These are phyloP conservation scores for Cyclotella atomus DNA, from an alignment of 108 stramenopile genomes.

Conservation along the genomic window DNA sequence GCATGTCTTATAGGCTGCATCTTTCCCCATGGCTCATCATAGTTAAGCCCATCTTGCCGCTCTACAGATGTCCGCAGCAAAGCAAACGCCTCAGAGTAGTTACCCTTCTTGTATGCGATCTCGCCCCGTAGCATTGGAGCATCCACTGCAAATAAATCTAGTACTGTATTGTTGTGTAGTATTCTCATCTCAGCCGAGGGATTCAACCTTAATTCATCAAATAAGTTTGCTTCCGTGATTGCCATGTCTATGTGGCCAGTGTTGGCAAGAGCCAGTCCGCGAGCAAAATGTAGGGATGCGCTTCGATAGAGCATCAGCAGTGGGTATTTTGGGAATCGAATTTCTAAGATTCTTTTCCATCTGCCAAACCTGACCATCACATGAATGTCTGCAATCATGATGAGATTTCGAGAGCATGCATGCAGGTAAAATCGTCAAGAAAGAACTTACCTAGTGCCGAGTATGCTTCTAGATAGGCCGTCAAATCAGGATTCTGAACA, in stretches of 20 bases:
- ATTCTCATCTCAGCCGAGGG: conserved; percentile 69
- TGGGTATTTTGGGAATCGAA: conserved; percentile 66
- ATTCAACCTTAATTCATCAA: conserved; percentile 67
- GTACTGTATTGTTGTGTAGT: conserved; percentile 85
- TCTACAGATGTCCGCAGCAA: conserved; percentile 71
- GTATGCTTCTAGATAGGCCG: conserved; percentile 82
- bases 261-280: conserved; percentile 71
- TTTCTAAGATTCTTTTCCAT: conserved; percentile 72
- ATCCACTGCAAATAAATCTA: conserved; percentile 73
- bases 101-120: conserved; percentile 79
- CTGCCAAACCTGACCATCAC: conserved; percentile 87
- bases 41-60: conserved; percentile 81
- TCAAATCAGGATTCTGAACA: conserved; percentile 68
- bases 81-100: conserved; percentile 73
- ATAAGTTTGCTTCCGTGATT: conserved; percentile 61
- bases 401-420: neutral
- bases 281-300: conserved; percentile 65
- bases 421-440: no score
- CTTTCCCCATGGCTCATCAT: conserved; percentile 93
- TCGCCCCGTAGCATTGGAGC: conserved; percentile 84
- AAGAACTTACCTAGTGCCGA: conserved; percentile 54
- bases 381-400: conserved; percentile 60
- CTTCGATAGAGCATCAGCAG: conserved; percentile 78
- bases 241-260: conserved; percentile 59
- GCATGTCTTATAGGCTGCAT: conserved; percentile 91